Percentiles rank a stretch among this genome's conserved stretches.
Evolutionary conservation across 257 asterid genomes (phyloP).

Genomic region (Perilla frutescens): DNA sequence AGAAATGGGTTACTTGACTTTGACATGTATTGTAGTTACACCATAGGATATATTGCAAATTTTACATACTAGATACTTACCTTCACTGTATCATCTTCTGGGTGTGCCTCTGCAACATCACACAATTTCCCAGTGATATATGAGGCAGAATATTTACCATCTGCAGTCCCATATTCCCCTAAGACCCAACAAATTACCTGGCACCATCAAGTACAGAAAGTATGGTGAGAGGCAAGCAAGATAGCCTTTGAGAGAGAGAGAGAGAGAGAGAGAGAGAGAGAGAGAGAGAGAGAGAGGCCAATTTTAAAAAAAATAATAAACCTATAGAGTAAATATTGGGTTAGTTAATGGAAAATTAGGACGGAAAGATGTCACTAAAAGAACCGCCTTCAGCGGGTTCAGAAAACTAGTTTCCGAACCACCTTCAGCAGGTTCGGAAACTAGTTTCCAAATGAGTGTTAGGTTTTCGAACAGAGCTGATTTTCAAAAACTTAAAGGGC

Average conservation of each 20-base stretch:
- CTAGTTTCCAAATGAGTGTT: too few relatives aligned
- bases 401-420: too few relatives aligned
- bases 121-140: constrained; percentile 90
- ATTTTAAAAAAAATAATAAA: background rate
- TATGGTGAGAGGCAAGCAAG: constrained; percentile 12
- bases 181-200: constrained; percentile 99
- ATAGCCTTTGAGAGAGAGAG: background rate
- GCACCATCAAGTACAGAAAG: constrained; percentile 31
- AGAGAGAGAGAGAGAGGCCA: background rate
- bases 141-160: constrained; percentile 89
- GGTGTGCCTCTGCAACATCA: constrained; percentile 94
- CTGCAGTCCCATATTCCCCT: constrained; percentile 98
- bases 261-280: background rate
- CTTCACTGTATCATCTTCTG: constrained; percentile 88
- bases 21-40: constrained; percentile 5
- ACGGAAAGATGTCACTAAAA: background rate
- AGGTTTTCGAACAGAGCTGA: too few relatives aligned
- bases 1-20: background rate
- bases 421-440: too few relatives aligned
- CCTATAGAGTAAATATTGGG: background rate
- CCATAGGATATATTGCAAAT: constrained; percentile 17
- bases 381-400: too few relatives aligned
- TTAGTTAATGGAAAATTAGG: constrained; percentile 1
- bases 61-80: constrained; percentile 48
- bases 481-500: too few relatives aligned